phyloP scores from a whole-genome alignment of 352 stramenopile genomes.

The Pythium monospermum region DNA sequence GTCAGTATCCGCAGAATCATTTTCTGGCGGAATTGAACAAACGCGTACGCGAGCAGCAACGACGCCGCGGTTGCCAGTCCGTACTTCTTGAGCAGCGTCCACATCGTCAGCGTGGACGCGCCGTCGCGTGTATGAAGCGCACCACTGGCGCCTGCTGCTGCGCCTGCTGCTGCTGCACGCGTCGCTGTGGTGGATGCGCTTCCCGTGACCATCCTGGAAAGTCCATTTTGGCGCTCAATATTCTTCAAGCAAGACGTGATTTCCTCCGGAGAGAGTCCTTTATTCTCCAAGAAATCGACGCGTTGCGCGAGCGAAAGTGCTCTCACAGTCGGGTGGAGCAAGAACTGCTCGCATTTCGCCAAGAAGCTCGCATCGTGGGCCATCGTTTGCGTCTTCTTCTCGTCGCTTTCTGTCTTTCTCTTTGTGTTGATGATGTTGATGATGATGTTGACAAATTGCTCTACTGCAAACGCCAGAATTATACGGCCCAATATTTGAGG shows the following conservation, averaged over 20 bases:
- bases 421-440: too few species aligned
- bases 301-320: slow-evolving; percentile 59
- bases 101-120: slow-evolving; percentile 5
- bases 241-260: slow-evolving; percentile 59
- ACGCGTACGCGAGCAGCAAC: slow-evolving; percentile 22
- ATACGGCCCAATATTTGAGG: too few species aligned
- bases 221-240: slow-evolving; percentile 49
- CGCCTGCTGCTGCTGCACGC: not conserved
- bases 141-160: too few species aligned
- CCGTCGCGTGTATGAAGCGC: too few species aligned
- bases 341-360: slow-evolving; percentile 60
- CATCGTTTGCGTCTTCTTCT: too few species aligned
- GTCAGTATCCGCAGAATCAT: slow-evolving; percentile 15
- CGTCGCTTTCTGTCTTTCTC: too few species aligned
- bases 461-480: not conserved
- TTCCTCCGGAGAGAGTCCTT: slow-evolving; percentile 58
- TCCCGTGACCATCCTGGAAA: slow-evolving; percentile 30
- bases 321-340: slow-evolving; percentile 59
- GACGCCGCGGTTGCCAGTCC: slow-evolving; percentile 17
- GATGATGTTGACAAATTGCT: not conserved
- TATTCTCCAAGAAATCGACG: slow-evolving; percentile 72
- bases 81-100: slow-evolving; percentile 7
- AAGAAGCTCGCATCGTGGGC: slow-evolving; percentile 29
- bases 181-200: not conserved
- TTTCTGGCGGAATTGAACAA: slow-evolving; percentile 16